Evolutionary conservation across 352 stramenopile species (phyloP).

Genomic region (Lagenidium giganteum): DNA sequence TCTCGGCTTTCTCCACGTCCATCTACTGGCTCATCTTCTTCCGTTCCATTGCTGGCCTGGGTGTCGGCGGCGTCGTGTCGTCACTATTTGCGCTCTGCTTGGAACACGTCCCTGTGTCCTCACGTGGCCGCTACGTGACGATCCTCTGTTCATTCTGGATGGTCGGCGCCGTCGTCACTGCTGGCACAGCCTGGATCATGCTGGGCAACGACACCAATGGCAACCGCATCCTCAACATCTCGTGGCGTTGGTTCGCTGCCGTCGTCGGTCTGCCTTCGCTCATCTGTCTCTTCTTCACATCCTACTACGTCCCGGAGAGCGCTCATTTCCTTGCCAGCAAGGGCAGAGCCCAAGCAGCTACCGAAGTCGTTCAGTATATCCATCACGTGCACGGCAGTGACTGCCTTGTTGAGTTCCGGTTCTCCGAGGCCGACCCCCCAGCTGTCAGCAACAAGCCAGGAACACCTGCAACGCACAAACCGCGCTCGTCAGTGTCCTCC

Average conservation of each 20-base stretch:
- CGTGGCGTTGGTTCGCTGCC: slow-evolving; percentile 80
- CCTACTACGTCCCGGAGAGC: slow-evolving; percentile 77
- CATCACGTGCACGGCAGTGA: slow-evolving; percentile 39
- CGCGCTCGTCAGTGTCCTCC: slow-evolving; percentile 13
- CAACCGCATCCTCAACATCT: slow-evolving; percentile 60
- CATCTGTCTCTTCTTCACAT: slow-evolving; percentile 55
- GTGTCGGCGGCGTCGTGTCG: slow-evolving; percentile 84
- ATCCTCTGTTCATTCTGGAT: slow-evolving; percentile 91
- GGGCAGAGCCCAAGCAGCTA: slow-evolving; percentile 44
- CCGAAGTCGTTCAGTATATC: slow-evolving; percentile 60
- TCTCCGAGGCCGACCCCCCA: slow-evolving; percentile 36
- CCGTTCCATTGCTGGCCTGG: slow-evolving; percentile 49
- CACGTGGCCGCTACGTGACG: slow-evolving; percentile 75
- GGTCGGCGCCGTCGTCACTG: slow-evolving; percentile 80
- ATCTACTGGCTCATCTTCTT: slow-evolving; percentile 80
- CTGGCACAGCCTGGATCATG: slow-evolving; percentile 82
- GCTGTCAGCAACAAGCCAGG: neutral
- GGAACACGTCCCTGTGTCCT: slow-evolving; percentile 72
- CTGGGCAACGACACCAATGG: slow-evolving; percentile 56
- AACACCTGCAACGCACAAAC: slow-evolving; percentile 3
- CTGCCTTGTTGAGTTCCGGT: slow-evolving; percentile 58
- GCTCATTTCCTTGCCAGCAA: slow-evolving; percentile 71
- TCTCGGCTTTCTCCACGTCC: slow-evolving; percentile 67
- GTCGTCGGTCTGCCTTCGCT: slow-evolving; percentile 73
- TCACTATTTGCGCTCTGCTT: slow-evolving; percentile 82